Conservation (phyloP, 1,284 basidiomycete species). For the Puccinia polysora region DNA sequence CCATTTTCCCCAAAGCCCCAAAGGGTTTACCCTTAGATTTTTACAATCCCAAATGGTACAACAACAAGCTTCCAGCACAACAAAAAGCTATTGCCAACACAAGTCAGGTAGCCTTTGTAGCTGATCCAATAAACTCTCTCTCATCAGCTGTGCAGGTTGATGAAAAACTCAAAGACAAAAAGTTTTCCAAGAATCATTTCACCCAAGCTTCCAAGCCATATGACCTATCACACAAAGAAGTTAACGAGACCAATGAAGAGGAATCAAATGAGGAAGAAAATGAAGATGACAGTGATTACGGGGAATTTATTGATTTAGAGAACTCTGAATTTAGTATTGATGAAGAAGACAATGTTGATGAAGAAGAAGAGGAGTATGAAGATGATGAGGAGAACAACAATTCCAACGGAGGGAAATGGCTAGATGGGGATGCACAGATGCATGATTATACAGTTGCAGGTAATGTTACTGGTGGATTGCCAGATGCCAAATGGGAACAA, state of each 20-base stretch:
- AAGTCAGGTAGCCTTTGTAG: background rate
- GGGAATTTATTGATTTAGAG: conserved; percentile 5
- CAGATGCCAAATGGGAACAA: too few relatives aligned
- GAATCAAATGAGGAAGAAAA: background rate
- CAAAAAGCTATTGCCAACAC: background rate
- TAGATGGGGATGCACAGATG: background rate
- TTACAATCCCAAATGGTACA: conserved; percentile 12
- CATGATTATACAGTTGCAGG: background rate
- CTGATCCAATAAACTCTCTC: background rate
- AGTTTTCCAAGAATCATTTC: conserved; percentile 28
- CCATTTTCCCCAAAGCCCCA: conserved; percentile 11
- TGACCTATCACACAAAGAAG: background rate
- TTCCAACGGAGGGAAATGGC: background rate
- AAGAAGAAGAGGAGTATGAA: background rate
- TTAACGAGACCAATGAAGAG: background rate
- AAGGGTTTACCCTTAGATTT: conserved; percentile 6
- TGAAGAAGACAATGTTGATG: background rate
- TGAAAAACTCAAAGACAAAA: conserved; percentile 11
- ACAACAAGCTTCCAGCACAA: conserved; percentile 6
- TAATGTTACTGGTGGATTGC: too few relatives aligned
- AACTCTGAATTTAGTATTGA: too few relatives aligned
- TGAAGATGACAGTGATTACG: background rate
- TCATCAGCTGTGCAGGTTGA: background rate
- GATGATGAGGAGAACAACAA: background rate
- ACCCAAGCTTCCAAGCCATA: background rate